These are phyloP conservation scores for Ballota nigra DNA, from an alignment of 257 asterid species.

Conservation along the genomic window DNA sequence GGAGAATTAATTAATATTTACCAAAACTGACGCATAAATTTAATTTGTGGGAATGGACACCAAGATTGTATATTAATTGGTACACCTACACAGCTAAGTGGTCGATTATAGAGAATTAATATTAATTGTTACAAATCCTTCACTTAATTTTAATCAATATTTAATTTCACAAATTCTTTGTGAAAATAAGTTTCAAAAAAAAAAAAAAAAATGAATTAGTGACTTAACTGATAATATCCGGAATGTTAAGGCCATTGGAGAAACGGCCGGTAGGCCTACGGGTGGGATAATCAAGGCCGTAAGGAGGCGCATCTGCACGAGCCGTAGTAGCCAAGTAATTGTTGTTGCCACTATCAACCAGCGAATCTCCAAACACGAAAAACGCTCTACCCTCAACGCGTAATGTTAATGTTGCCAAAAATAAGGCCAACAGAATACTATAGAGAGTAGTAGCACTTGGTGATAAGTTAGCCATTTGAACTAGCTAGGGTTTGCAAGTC, in stretches of 20 bases:
- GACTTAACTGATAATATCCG: constrained; percentile 50
- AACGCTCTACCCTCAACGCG: constrained; percentile 37
- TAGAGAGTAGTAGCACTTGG: background rate
- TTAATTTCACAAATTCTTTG: too few relatives aligned
- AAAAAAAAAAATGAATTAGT: background rate
- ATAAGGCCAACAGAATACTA: constrained; percentile 2
- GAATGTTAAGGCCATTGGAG: constrained; percentile 55
- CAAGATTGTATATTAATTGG: too few relatives aligned
- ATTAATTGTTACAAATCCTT: too few relatives aligned
- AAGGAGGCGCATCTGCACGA: constrained; percentile 57
- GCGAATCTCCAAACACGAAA: constrained; percentile 58
- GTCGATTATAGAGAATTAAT: too few relatives aligned
- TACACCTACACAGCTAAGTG: too few relatives aligned
- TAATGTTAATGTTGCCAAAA: background rate
- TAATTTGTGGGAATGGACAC: too few relatives aligned
- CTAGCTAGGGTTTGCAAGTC: background rate
- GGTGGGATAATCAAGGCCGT: constrained; percentile 50
- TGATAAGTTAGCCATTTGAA: constrained; percentile 24
- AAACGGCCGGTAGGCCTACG: constrained; percentile 49
- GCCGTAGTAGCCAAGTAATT: constrained; percentile 47
- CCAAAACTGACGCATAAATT: too few relatives aligned
- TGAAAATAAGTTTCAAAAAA: background rate
- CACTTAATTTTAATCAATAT: too few relatives aligned
- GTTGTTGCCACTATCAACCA: constrained; percentile 63
- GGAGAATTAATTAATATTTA: too few relatives aligned